phyloP scores from a whole-genome alignment of 1,139 yeast genomes.

The Hyphopichia pseudoburtonii region DNA sequence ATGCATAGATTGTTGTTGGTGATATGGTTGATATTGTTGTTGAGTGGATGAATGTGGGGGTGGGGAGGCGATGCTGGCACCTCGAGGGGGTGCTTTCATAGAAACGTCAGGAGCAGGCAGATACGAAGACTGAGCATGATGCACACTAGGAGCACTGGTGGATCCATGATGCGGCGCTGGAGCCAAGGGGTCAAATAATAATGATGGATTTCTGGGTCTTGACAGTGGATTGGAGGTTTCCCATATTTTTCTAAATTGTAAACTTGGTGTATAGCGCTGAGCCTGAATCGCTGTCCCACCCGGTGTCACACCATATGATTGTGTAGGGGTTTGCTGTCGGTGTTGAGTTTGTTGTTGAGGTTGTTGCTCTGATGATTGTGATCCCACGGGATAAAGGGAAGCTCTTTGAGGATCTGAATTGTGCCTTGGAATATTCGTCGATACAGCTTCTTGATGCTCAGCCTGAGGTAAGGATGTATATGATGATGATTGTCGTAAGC shows the following conservation, averaged over 20 bases:
- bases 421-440: neutral
- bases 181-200: conserved; percentile 39
- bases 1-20: conserved; percentile 3
- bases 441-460: neutral
- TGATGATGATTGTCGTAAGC: neutral
- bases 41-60: neutral
- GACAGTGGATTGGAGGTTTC: conserved; percentile 16
- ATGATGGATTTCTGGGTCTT: conserved; percentile 35
- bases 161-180: conserved; percentile 19
- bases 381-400: neutral
- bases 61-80: neutral
- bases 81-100: neutral
- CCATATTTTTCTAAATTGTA: conserved; percentile 45
- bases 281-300: no score
- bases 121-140: neutral
- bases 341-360: conserved; percentile 6
- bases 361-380: conserved; percentile 1
- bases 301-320: no score
- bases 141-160: neutral
- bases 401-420: conserved; percentile 1
- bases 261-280: conserved; percentile 28
- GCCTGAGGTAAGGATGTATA: neutral
- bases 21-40: neutral
- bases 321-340: neutral
- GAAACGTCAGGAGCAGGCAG: neutral